A percentile compares a stretch with the other conserved stretches of the same genome.
Conservation (phyloP, 345 rosid species). For the Citrus hindsii region DNA sequence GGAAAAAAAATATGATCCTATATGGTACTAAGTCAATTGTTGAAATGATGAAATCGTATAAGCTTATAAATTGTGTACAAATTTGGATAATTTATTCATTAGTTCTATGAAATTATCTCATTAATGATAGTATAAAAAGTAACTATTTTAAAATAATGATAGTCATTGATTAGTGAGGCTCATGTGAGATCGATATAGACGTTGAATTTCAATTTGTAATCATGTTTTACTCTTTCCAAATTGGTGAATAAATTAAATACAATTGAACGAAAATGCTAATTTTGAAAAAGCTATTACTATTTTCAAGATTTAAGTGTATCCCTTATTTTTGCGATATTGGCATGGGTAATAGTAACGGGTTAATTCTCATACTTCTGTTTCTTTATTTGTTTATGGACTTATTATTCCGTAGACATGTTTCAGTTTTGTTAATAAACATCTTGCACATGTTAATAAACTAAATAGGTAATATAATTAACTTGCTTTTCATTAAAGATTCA, state of each 20-base stretch:
- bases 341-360: not conserved
- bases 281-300: not conserved
- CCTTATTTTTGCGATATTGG: not conserved
- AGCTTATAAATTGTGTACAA: not conserved
- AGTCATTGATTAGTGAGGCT: too few relatives aligned
- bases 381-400: not conserved
- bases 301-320: not conserved
- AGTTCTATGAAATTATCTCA: too few relatives aligned
- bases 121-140: too few relatives aligned
- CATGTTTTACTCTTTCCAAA: not conserved
- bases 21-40: not conserved
- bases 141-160: too few relatives aligned
- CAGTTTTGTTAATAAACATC: not conserved
- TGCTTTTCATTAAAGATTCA: not conserved
- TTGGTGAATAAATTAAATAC: not conserved
- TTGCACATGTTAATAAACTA: not conserved
- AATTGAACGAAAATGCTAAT: not conserved
- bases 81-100: too few relatives aligned
- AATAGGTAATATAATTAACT: not conserved
- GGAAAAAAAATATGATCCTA: not conserved
- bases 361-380: not conserved
- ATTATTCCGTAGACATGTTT: not conserved
- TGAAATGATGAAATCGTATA: not conserved
- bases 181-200: too few relatives aligned
- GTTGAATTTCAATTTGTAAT: too few relatives aligned